These are phyloP conservation scores for Halenospora varia DNA, from an alignment of 495 filamentous ascomycete genomes.

Conservation along the genomic window DNA sequence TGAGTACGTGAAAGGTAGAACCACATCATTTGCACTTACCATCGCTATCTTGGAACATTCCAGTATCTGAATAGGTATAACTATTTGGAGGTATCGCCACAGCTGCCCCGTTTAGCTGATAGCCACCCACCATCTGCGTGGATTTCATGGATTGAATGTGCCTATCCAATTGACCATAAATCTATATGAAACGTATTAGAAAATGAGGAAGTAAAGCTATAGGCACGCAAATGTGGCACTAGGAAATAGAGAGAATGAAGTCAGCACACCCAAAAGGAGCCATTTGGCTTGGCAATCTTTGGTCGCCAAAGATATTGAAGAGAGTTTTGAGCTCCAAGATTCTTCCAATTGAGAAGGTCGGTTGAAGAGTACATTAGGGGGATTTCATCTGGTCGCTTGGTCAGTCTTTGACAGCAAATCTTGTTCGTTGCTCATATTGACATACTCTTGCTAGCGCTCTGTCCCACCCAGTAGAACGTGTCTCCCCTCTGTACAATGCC, in stretches of 20 bases:
- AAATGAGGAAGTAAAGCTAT: too few relatives aligned
- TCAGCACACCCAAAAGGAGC: conserved; percentile 34
- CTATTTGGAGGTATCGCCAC: conserved; percentile 38
- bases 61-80: conserved; percentile 43
- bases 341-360: conserved; percentile 42
- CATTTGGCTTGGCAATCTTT: conserved; percentile 43
- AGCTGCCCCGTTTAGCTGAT: conserved; percentile 29
- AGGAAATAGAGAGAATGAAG: not conserved
- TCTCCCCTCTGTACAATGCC: conserved; percentile 32
- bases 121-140: conserved; percentile 29
- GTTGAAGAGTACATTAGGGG: conserved; percentile 42
- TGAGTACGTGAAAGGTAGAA: not conserved
- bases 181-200: conserved; percentile 17
- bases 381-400: conserved; percentile 32
- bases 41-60: conserved; percentile 41
- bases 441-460: conserved; percentile 36
- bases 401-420: too few relatives aligned
- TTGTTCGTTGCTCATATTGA: too few relatives aligned
- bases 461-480: conserved; percentile 53
- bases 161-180: conserved; percentile 43
- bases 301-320: conserved; percentile 38
- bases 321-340: conserved; percentile 31
- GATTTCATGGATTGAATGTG: conserved; percentile 39
- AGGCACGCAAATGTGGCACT: too few relatives aligned
- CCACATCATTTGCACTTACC: not conserved